A percentile compares a stretch with the other conserved stretches of the same genome.
These are phyloP conservation scores for Yamadazyma aaseri DNA, from an alignment of 1,139 yeast genomes.

Conservation along the genomic window DNA sequence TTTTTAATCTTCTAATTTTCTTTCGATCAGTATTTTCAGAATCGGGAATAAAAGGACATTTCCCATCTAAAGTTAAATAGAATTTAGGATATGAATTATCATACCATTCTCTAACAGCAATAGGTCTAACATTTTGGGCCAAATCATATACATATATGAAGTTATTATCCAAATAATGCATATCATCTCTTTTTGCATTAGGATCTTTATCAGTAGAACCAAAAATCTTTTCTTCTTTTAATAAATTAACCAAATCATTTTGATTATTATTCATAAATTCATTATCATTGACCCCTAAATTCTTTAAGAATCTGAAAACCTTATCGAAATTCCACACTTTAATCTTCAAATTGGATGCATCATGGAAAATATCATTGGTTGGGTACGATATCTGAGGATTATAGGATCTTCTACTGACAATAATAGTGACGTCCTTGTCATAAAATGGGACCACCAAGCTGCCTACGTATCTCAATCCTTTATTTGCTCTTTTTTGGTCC, in stretches of 20 bases:
- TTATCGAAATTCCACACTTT: constrained; percentile 91
- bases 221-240: constrained; percentile 79
- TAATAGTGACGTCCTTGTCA: constrained; percentile 76
- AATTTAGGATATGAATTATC: constrained; percentile 44
- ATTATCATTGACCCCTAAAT: constrained; percentile 52
- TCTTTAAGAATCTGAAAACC: constrained; percentile 73
- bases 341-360: constrained; percentile 59
- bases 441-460: constrained; percentile 73
- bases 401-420: constrained; percentile 59
- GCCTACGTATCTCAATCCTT: constrained; percentile 57
- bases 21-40: constrained; percentile 40
- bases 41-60: constrained; percentile 69
- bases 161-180: constrained; percentile 67
- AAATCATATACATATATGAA: constrained; percentile 82
- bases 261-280: constrained; percentile 18
- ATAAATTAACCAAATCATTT: constrained; percentile 56
- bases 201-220: constrained; percentile 93
- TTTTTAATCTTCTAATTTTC: constrained; percentile 35
- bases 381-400: constrained; percentile 25
- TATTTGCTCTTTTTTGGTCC: constrained; percentile 54
- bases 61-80: constrained; percentile 56
- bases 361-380: constrained; percentile 62
- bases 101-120: constrained; percentile 80
- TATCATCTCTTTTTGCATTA: constrained; percentile 77
- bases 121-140: constrained; percentile 75